Evolutionary conservation across 305 asterid species (phyloP).

Genomic region (Fraxinus sp.): DNA sequence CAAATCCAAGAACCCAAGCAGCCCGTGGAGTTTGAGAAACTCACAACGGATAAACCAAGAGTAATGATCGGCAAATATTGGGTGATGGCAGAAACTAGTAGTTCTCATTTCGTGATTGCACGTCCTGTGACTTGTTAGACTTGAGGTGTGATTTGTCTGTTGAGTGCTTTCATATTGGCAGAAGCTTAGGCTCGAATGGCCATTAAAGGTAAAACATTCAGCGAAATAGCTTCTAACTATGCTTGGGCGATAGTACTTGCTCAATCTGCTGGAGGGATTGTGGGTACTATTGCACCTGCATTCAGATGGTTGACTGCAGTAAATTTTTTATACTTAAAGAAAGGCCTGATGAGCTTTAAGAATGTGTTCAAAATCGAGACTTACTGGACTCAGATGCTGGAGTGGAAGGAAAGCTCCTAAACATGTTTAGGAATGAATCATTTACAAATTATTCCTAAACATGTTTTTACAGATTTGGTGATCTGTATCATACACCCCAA

Average conservation of each 20-base stretch:
- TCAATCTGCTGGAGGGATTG: background rate
- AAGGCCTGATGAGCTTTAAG: background rate
- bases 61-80: conserved; percentile 7
- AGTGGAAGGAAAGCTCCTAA: conserved; percentile 6
- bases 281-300: conserved; percentile 17
- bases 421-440: too few relatives aligned
- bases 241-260: conserved; percentile 16
- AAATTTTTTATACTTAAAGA: background rate
- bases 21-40: background rate
- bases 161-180: background rate
- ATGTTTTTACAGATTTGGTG: too few relatives aligned
- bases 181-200: conserved; percentile 16
- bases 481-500: too few relatives aligned
- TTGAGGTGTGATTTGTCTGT: conserved; percentile 4
- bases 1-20: background rate
- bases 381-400: conserved; percentile 18
- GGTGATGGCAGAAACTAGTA: conserved; percentile 29
- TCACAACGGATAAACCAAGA: background rate
- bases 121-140: conserved; percentile 14
- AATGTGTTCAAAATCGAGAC: background rate
- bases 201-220: background rate
- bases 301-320: conserved; percentile 18
- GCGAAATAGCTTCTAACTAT: background rate
- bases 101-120: conserved; percentile 28
- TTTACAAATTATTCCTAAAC: too few relatives aligned